Conservation (phyloP, 2,329 filamentous ascomycete species). For the Fusarium tanahbumbuense region DNA sequence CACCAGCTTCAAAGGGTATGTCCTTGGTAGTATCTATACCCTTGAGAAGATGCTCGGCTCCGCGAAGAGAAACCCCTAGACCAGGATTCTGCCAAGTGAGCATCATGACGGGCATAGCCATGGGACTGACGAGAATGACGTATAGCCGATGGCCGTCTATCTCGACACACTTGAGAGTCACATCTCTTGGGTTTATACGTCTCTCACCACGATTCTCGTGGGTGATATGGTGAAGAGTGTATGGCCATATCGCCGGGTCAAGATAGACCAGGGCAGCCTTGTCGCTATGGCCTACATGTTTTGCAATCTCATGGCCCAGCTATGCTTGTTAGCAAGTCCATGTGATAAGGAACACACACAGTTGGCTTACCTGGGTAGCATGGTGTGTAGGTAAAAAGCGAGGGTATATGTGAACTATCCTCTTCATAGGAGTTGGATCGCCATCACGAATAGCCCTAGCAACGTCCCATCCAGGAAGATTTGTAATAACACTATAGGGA, state of each 20-base stretch:
- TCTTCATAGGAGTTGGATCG: slow-evolving; percentile 51
- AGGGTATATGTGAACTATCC: slow-evolving; percentile 59
- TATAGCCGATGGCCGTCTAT: slow-evolving; percentile 57
- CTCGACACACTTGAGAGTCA: slow-evolving; percentile 56
- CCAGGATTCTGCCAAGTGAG: slow-evolving; percentile 61
- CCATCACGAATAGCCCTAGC: slow-evolving; percentile 56
- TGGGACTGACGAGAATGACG: slow-evolving; percentile 55
- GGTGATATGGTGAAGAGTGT: slow-evolving; percentile 48
- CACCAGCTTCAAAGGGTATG: slow-evolving; percentile 44
- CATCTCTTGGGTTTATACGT: slow-evolving; percentile 50
- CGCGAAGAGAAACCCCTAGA: slow-evolving; percentile 58
- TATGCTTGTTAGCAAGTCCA: slow-evolving; percentile 31
- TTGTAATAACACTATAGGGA: slow-evolving; percentile 60
- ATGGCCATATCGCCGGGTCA: slow-evolving; percentile 49
- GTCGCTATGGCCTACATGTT: slow-evolving; percentile 46
- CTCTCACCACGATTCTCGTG: slow-evolving; percentile 52
- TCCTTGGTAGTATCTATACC: slow-evolving; percentile 52
- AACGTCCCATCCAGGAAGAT: slow-evolving; percentile 58
- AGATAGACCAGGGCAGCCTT: slow-evolving; percentile 49
- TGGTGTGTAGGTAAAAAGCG: slow-evolving; percentile 58
- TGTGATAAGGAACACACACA: too few species aligned
- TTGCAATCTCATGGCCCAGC: slow-evolving; percentile 54
- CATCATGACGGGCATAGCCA: slow-evolving; percentile 52
- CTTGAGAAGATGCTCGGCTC: slow-evolving; percentile 58
- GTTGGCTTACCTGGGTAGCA: slow-evolving; percentile 47